Evolutionary conservation across 257 asterid genomes (phyloP).

Genomic region (Solanum megistacrolobum): DNA sequence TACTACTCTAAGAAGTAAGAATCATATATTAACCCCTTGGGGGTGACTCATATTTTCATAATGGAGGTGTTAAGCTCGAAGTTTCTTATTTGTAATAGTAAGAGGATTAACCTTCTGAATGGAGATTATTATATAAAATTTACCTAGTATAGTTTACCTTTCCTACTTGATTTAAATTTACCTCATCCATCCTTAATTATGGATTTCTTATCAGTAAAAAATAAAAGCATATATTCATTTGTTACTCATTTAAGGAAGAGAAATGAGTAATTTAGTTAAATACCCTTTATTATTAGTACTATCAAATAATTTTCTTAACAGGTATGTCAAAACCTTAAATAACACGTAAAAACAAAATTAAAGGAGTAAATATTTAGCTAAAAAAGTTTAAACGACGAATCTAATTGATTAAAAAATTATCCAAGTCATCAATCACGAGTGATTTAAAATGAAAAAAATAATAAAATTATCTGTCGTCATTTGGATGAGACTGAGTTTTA

Average conservation of each 20-base stretch:
- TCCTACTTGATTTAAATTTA: not conserved
- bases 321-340: no score
- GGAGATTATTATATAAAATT: not conserved
- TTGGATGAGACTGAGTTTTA: not conserved
- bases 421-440: not conserved
- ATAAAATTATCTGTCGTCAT: not conserved
- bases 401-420: not conserved
- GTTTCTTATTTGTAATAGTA: not conserved
- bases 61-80: not conserved
- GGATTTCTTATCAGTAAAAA: not conserved
- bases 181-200: fast-evolving
- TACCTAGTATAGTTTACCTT: fast-evolving
- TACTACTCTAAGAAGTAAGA: not conserved
- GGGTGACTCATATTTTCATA: not conserved
- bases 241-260: not conserved
- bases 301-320: no score
- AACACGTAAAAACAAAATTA: no score
- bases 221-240: not conserved
- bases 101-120: no score
- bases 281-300: not conserved
- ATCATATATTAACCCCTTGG: not conserved
- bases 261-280: not conserved
- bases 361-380: not conserved
- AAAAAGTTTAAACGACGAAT: not conserved
- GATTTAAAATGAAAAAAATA: not conserved